Percentiles rank a stretch among this genome's conserved stretches.
phyloP scores from a whole-genome alignment of 2,329 filamentous ascomycete genomes.

The Diplodia mutila region DNA sequence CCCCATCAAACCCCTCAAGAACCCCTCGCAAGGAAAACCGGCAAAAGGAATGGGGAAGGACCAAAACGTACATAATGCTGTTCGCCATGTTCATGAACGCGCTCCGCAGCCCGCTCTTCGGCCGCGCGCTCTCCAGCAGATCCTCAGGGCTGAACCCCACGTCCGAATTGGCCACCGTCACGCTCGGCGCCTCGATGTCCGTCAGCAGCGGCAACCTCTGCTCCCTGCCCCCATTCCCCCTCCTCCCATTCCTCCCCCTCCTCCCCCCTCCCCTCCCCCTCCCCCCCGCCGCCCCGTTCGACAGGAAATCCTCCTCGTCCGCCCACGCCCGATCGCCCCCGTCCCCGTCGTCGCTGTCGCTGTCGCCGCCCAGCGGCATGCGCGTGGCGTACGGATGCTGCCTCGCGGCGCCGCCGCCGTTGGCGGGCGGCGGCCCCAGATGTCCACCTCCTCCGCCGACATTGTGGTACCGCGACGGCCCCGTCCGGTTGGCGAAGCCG shows the following conservation, averaged over 20 bases:
- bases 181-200: slow-evolving; percentile 79
- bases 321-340: slow-evolving; percentile 47
- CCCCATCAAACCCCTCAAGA: neutral
- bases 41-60: neutral
- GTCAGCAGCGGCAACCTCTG: slow-evolving; percentile 74
- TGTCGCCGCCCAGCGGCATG: slow-evolving; percentile 3
- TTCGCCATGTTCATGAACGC: slow-evolving; percentile 99
- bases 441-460: neutral
- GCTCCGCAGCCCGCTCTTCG: slow-evolving; percentile 81
- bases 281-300: slow-evolving; percentile 23
- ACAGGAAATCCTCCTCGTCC: slow-evolving; percentile 65
- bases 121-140: slow-evolving; percentile 65
- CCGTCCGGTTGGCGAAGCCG: neutral
- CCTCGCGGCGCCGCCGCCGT: neutral
- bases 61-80: slow-evolving; percentile 72
- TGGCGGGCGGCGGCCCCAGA: too few relatives aligned
- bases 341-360: slow-evolving; percentile 36
- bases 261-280: slow-evolving; percentile 38
- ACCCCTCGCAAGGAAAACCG: neutral
- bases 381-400: slow-evolving; percentile 25
- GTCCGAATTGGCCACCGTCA: slow-evolving; percentile 68
- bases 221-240: slow-evolving; percentile 44
- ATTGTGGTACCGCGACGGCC: neutral
- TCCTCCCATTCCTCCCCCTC: slow-evolving; percentile 35
- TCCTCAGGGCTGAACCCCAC: slow-evolving; percentile 60